These are phyloP conservation scores for Chlorophyllum brunneum DNA, from an alignment of 768 basidiomycete species.

Conservation along the genomic window DNA sequence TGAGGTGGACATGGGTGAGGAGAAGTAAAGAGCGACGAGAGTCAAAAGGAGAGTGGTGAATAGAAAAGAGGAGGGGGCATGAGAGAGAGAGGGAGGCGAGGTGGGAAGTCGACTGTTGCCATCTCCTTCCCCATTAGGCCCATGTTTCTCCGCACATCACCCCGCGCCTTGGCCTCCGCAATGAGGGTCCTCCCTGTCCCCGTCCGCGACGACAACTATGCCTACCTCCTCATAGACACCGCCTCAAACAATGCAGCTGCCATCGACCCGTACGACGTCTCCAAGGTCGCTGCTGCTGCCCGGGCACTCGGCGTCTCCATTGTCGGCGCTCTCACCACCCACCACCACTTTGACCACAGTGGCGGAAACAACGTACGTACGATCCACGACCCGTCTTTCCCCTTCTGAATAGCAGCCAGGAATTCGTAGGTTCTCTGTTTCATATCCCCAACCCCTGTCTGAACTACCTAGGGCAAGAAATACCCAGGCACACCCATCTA, in stretches of 20 bases:
- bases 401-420: not conserved
- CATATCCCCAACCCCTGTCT: not conserved
- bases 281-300: conserved; percentile 63
- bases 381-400: not conserved
- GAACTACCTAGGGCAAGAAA: conserved; percentile 30
- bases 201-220: conserved; percentile 80
- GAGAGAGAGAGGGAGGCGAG: not conserved
- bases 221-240: conserved; percentile 77
- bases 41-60: not conserved
- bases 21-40: not conserved
- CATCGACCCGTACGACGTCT: conserved; percentile 77
- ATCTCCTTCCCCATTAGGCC: not conserved
- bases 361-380: conserved; percentile 73
- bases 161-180: not conserved
- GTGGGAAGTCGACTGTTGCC: not conserved
- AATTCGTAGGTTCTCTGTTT: not conserved
- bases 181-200: conserved; percentile 83
- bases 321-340: conserved; percentile 80
- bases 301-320: conserved; percentile 58
- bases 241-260: conserved; percentile 64
- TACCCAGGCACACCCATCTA: conserved; percentile 59
- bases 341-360: conserved; percentile 88
- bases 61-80: not conserved
- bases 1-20: not conserved
- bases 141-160: conserved; percentile 1